phyloP scores from a whole-genome alignment of 106 monocot species.

The Platanthera guangdongensis region DNA sequence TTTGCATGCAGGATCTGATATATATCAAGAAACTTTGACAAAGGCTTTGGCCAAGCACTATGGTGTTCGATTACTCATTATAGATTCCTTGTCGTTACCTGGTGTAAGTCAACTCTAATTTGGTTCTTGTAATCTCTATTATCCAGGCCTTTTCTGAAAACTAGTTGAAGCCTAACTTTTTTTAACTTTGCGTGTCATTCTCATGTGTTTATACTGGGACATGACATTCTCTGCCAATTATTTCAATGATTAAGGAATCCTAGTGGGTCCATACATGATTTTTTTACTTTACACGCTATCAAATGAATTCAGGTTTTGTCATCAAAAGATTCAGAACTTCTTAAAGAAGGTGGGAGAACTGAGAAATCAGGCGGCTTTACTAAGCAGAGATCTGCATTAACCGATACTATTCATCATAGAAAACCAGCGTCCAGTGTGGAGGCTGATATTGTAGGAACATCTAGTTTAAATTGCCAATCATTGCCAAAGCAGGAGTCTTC shows the following conservation, averaged over 20 bases:
- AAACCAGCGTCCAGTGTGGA: constrained; percentile 75
- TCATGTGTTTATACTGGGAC: not conserved
- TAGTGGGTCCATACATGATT: not conserved
- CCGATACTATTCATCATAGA: constrained; percentile 40
- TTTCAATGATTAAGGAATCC: not conserved
- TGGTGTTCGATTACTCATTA: constrained; percentile 64
- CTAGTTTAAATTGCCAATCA: constrained; percentile 54
- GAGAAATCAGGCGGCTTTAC: constrained; percentile 41
- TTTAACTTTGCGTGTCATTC: not conserved
- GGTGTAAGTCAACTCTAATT: constrained; percentile 47
- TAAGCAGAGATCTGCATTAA: constrained; percentile 41
- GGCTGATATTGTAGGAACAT: constrained; percentile 67
- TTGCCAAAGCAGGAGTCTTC: constrained; percentile 74
- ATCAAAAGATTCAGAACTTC: constrained; percentile 55
- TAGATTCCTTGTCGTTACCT: constrained; percentile 61
- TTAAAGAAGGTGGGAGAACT: constrained; percentile 50
- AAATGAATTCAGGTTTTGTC: constrained; percentile 27
- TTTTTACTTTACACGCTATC: not conserved
- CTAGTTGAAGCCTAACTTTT: not conserved
- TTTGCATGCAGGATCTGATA: constrained; percentile 75
- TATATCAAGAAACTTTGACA: constrained; percentile 78
- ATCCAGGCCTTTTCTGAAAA: not conserved
- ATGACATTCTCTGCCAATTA: not conserved
- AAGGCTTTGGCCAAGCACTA: constrained; percentile 80
- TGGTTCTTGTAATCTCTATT: not conserved